Evolutionary conservation across 2,329 filamentous ascomycete genomes (phyloP).

Genomic region (Plenodomus tracheiphilus): DNA sequence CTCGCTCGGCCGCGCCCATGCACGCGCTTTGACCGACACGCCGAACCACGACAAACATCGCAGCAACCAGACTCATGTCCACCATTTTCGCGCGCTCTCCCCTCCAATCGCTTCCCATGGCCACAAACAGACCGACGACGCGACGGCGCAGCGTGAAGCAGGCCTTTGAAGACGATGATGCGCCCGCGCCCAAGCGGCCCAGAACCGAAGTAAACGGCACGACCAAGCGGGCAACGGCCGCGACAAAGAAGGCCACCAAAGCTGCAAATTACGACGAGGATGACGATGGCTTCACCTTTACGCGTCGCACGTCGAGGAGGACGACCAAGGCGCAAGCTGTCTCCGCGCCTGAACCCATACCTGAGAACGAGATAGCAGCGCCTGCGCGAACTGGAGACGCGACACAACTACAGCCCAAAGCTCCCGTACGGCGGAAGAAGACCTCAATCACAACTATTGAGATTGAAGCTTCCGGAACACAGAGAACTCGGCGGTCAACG

Average conservation of each 20-base stretch:
- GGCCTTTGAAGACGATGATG: constrained; percentile 51
- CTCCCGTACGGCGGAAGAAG: constrained; percentile 35
- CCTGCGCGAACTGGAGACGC: constrained; percentile 17
- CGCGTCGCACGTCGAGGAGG: constrained; percentile 44
- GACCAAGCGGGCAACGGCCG: constrained; percentile 40
- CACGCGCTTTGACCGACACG: constrained; percentile 40
- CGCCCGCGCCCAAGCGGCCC: constrained; percentile 48
- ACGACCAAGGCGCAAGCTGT: constrained; percentile 42
- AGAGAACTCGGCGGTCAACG: constrained; percentile 49
- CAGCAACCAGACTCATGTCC: constrained; percentile 42
- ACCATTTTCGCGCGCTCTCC: constrained; percentile 45
- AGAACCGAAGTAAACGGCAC: constrained; percentile 46
- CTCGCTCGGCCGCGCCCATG: constrained; percentile 35
- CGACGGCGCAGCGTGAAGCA: constrained; percentile 53
- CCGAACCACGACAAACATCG: constrained; percentile 21
- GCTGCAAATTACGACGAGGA: constrained; percentile 51
- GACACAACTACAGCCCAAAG: constrained; percentile 6
- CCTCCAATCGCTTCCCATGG: constrained; percentile 53
- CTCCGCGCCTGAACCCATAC: constrained; percentile 32
- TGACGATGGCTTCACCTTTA: constrained; percentile 54
- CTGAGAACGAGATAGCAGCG: constrained; percentile 31
- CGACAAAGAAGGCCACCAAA: constrained; percentile 44
- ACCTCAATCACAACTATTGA: constrained; percentile 25
- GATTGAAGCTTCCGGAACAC: constrained; percentile 25
- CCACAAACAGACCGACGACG: constrained; percentile 47